Conservation (phyloP, 257 asterid genomes). For the Solanum peruvianum region DNA sequence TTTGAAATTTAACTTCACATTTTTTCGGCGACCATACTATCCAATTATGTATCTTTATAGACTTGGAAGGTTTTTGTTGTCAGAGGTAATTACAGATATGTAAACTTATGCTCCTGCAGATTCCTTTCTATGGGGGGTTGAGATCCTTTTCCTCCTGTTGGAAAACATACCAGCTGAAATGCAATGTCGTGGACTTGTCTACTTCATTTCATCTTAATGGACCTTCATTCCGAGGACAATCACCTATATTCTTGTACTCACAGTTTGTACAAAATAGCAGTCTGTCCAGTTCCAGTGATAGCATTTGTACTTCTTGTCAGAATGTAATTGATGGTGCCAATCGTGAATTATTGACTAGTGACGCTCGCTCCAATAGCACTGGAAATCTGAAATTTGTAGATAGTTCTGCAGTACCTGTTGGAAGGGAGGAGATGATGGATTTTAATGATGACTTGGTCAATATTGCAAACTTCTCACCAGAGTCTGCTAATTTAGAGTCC, state of each 20-base stretch:
- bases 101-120: constrained; percentile 27
- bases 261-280: constrained; percentile 14
- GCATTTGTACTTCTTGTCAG: constrained; percentile 1
- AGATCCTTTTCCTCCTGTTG: constrained; percentile 21
- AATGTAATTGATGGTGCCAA: constrained; percentile 5
- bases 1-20: not conserved
- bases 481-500: constrained; percentile 11
- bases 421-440: constrained; percentile 23
- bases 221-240: constrained; percentile 21
- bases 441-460: constrained; percentile 13
- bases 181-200: constrained; percentile 23
- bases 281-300: constrained; percentile 9
- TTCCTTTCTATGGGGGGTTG: constrained; percentile 35
- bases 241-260: constrained; percentile 23
- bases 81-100: not conserved
- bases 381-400: constrained; percentile 29
- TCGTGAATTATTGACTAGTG: constrained; percentile 9
- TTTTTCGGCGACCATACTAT: not conserved
- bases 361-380: constrained; percentile 8
- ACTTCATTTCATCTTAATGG: constrained; percentile 15
- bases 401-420: constrained; percentile 15
- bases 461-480: constrained; percentile 7
- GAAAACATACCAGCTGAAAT: constrained; percentile 30
- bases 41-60: not conserved
- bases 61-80: not conserved